phyloP scores from a whole-genome alignment of 176 grass and related monocot genomes.

The Carex cristatella region DNA sequence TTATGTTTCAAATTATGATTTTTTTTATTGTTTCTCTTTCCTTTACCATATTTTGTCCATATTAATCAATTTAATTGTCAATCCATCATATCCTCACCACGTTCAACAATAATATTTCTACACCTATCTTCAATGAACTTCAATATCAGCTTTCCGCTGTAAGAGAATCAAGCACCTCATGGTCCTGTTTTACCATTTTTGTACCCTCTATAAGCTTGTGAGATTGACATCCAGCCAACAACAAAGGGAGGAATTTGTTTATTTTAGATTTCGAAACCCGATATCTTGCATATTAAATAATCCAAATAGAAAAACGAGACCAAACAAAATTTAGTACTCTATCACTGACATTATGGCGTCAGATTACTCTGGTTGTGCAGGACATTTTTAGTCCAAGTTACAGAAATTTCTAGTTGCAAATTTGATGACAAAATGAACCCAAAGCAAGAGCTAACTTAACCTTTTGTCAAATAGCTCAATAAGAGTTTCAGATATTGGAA shows the following conservation, averaged over 20 bases:
- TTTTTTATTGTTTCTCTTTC: not conserved
- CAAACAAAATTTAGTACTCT: not conserved
- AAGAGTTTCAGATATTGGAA: not conserved
- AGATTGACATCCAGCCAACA: not conserved
- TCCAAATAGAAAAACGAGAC: not conserved
- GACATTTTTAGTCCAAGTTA: not conserved
- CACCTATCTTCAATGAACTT: not conserved
- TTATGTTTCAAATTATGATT: not conserved
- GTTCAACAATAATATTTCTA: not conserved
- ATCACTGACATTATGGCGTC: not conserved
- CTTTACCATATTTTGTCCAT: not conserved
- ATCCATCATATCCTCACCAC: not conserved
- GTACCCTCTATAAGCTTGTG: not conserved
- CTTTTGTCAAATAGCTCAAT: not conserved
- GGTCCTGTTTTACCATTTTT: not conserved
- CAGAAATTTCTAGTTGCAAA: no score
- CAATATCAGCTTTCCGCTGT: not conserved
- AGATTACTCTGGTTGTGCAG: not conserved
- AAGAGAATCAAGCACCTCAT: not conserved
- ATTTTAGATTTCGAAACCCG: not conserved
- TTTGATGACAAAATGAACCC: no score
- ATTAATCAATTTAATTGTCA: not conserved
- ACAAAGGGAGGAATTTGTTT: not conserved
- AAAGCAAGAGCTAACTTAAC: not conserved
- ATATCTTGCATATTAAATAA: not conserved